These are phyloP conservation scores for Amylocarpus encephaloides DNA, from an alignment of 2,329 filamentous ascomycete species.

Conservation along the genomic window DNA sequence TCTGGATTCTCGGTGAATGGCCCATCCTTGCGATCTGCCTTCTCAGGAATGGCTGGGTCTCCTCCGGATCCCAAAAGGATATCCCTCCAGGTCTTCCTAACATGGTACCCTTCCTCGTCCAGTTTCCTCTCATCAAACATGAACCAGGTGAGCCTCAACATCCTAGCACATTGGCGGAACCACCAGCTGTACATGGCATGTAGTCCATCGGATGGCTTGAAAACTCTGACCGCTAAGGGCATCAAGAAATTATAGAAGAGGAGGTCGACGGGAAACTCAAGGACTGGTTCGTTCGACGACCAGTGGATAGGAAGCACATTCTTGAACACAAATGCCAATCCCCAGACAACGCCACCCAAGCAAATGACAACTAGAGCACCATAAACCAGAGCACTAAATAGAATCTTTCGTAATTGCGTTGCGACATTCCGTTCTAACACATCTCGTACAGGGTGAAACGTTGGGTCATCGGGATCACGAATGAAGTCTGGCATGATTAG, in stretches of 20 bases:
- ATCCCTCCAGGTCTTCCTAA: constrained; percentile 54
- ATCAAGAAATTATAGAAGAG: constrained; percentile 97
- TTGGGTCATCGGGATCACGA: constrained; percentile 93
- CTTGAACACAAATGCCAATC: constrained; percentile 61
- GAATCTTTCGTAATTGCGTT: constrained; percentile 90
- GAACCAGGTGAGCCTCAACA: constrained; percentile 80
- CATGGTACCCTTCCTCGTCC: constrained; percentile 73
- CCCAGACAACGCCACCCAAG: constrained; percentile 92
- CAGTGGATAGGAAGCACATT: constrained; percentile 85
- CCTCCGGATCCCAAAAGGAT: constrained; percentile 40
- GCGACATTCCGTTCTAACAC: constrained; percentile 88
- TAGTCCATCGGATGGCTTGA: constrained; percentile 78
- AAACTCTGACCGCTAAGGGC: constrained; percentile 75
- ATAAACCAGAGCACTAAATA: constrained; percentile 93
- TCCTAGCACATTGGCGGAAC: constrained; percentile 80
- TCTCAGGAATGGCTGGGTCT: constrained; percentile 14
- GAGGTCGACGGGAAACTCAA: constrained; percentile 91
- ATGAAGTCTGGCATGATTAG: constrained; percentile 69
- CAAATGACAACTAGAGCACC: constrained; percentile 89
- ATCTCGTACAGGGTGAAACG: constrained; percentile 95
- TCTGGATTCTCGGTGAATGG: constrained; percentile 43
- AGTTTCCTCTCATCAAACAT: constrained; percentile 76
- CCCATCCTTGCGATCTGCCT: constrained; percentile 12
- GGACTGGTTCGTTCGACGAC: constrained; percentile 82
- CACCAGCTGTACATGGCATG: constrained; percentile 91